A percentile compares a stretch with the other conserved stretches of the same genome.
These are phyloP conservation scores for Debaryomyces fabryi DNA, from an alignment of 1,139 yeast species.

Conservation along the genomic window DNA sequence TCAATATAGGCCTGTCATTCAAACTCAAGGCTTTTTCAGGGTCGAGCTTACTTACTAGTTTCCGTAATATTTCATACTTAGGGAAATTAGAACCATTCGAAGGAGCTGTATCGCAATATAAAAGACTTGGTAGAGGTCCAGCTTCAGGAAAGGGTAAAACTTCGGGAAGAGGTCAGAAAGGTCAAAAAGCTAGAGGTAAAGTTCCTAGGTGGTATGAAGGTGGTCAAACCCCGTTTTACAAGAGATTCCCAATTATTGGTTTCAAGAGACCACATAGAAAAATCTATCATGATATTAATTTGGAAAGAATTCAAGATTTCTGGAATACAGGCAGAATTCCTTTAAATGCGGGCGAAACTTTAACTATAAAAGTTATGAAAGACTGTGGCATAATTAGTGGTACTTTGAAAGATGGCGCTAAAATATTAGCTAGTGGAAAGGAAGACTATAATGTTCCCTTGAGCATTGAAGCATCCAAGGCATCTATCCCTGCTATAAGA, in stretches of 20 bases:
- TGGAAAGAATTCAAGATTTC: constrained; percentile 62
- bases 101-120: constrained; percentile 48
- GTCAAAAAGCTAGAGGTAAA: constrained; percentile 94
- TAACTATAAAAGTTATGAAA: constrained; percentile 65
- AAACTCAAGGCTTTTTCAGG: constrained; percentile 9
- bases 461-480: constrained; percentile 79
- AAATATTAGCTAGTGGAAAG: constrained; percentile 72
- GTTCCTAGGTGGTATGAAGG: constrained; percentile 97
- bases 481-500: constrained; percentile 72
- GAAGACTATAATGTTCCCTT: constrained; percentile 60
- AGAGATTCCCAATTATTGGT: constrained; percentile 89
- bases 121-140: constrained; percentile 95
- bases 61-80: constrained; percentile 30
- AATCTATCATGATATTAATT: constrained; percentile 55
- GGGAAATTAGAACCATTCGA: constrained; percentile 44
- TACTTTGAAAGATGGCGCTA: constrained; percentile 75
- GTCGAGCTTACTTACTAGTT: constrained; percentile 8
- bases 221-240: constrained; percentile 95
- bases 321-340: constrained; percentile 71
- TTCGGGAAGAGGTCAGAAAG: constrained; percentile 97
- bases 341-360: constrained; percentile 62
- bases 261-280: constrained; percentile 63
- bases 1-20: constrained; percentile 8
- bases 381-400: constrained; percentile 76
- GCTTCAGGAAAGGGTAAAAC: constrained; percentile 93